Evolutionary conservation across 495 filamentous ascomycete species (phyloP).

Genomic region (Penicillium argentinense): DNA sequence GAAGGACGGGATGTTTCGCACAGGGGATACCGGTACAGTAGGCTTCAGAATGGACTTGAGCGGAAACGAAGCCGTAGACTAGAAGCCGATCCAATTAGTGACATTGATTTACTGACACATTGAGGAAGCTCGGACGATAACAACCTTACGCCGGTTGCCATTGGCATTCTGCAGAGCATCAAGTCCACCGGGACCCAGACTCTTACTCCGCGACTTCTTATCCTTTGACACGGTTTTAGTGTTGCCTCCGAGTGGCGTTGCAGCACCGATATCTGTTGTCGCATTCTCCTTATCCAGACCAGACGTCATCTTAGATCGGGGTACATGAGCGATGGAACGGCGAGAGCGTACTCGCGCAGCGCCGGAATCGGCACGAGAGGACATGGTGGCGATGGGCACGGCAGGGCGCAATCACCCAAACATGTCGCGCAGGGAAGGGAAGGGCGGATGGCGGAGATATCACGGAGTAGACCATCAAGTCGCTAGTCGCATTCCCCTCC

Average conservation of each 20-base stretch:
- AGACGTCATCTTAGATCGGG: conserved; percentile 47
- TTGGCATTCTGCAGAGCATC: conserved; percentile 74
- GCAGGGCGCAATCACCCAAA: conserved; percentile 8
- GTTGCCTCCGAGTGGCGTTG: conserved; percentile 26
- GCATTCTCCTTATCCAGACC: conserved; percentile 69
- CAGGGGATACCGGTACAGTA: conserved; percentile 66
- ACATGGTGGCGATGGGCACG: conserved; percentile 27
- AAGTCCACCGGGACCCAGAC: conserved; percentile 86
- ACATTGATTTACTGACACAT: conserved; percentile 4
- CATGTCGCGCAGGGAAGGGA: conserved; percentile 5
- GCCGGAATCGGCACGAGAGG: conserved; percentile 39
- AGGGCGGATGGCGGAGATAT: background rate
- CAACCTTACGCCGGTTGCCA: conserved; percentile 79
- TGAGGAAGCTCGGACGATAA: conserved; percentile 4
- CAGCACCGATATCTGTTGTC: conserved; percentile 56
- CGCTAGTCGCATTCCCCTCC: conserved; percentile 9
- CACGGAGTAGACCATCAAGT: background rate
- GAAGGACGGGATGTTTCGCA: conserved; percentile 57
- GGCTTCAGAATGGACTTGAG: conserved; percentile 86
- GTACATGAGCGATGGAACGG: conserved; percentile 73
- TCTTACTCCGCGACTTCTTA: conserved; percentile 90
- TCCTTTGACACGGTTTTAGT: conserved; percentile 41
- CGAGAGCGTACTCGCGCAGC: conserved; percentile 58
- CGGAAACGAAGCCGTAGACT: conserved; percentile 57
- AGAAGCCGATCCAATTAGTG: background rate